A percentile compares a stretch with the other conserved stretches of the same genome.
Conservation (phyloP, 306 rosid genomes). For the Heteromeles arbutifolia region DNA sequence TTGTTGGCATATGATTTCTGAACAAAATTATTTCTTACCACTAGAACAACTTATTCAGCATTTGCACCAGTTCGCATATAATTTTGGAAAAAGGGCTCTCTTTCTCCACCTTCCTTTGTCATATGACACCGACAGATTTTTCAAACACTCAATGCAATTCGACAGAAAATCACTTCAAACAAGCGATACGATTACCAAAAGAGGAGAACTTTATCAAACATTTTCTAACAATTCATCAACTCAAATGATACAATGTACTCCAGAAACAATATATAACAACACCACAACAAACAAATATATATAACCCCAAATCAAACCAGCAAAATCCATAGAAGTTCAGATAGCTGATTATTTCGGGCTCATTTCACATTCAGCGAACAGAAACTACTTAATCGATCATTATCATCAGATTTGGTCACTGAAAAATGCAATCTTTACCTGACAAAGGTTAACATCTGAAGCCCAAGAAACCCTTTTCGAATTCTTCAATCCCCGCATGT, state of each 20-base stretch:
- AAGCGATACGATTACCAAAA: neutral
- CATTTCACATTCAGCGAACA: conserved; percentile 1
- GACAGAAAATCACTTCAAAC: neutral
- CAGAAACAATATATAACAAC: too few species aligned
- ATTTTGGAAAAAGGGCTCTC: neutral
- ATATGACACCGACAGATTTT: neutral
- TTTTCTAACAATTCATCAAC: neutral
- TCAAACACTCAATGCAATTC: neutral
- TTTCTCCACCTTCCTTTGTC: neutral
- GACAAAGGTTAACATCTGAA: conserved; percentile 77
- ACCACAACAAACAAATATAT: neutral
- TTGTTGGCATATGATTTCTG: neutral
- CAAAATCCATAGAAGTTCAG: neutral
- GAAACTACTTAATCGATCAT: conserved; percentile 14
- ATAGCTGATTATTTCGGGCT: neutral
- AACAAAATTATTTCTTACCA: neutral
- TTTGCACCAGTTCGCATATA: neutral
- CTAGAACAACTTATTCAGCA: neutral
- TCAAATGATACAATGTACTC: neutral
- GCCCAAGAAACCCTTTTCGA: conserved; percentile 83
- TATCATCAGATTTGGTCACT: conserved; percentile 19
- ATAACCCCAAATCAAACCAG: neutral
- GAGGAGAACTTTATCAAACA: neutral
- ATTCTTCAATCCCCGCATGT: conserved; percentile 74
- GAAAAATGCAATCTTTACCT: conserved; percentile 57